Evolutionary conservation across 495 filamentous ascomycete genomes (phyloP).

Genomic region (Amniculicola lignicola): DNA sequence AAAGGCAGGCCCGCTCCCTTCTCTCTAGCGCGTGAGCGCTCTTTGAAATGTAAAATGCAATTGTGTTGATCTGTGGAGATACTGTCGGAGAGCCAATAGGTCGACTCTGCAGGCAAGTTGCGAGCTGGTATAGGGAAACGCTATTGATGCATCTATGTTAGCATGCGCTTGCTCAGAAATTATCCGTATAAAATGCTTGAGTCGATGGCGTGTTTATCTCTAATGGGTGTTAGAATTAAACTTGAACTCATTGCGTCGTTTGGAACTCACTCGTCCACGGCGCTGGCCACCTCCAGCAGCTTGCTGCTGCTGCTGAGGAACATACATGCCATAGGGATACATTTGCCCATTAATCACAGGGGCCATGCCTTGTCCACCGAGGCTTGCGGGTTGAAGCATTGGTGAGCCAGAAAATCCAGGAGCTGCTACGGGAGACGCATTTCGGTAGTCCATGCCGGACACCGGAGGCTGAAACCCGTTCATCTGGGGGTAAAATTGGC

Average conservation of each 20-base stretch:
- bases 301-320: slow-evolving; percentile 28
- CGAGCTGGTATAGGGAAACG: too few relatives aligned
- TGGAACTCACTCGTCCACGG: slow-evolving; percentile 29
- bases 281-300: slow-evolving; percentile 23
- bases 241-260: not conserved
- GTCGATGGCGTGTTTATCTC: slow-evolving; percentile 12
- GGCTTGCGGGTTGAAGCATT: slow-evolving; percentile 27
- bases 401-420: slow-evolving; percentile 29
- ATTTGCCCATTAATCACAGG: slow-evolving; percentile 28
- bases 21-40: slow-evolving; percentile 18
- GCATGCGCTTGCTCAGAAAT: not conserved
- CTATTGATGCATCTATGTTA: too few relatives aligned
- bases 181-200: not conserved
- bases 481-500: slow-evolving; percentile 24
- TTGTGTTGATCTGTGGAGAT: not conserved
- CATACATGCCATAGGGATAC: slow-evolving; percentile 33
- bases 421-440: slow-evolving; percentile 18
- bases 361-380: slow-evolving; percentile 20
- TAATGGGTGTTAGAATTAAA: slow-evolving; percentile 8
- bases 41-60: not conserved
- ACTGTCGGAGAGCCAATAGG: too few relatives aligned
- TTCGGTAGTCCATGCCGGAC: slow-evolving; percentile 28
- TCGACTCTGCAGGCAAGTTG: too few relatives aligned
- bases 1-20: slow-evolving; percentile 32
- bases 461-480: slow-evolving; percentile 27